Base-by-base conservation (phyloP, 192 early-diverging fungal genomes). In the Entomortierella parvispora region DNA sequence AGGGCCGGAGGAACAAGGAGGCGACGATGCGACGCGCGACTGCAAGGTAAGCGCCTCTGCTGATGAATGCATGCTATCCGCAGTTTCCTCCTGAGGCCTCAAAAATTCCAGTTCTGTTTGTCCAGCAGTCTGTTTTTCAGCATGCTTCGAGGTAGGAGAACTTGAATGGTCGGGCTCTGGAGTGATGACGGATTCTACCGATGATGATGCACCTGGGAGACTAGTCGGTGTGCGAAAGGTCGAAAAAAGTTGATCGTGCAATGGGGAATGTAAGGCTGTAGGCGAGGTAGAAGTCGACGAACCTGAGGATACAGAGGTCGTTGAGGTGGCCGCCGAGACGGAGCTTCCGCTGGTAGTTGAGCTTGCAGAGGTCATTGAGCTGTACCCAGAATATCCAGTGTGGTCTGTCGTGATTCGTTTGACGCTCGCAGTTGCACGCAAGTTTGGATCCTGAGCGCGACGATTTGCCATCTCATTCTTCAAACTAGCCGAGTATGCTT, bases 391-490 rank as follows among this genome's bases (percentile, higher is more conserved):
- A 43, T 58, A 68, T 31, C 52, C 65, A 51, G 31, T 7, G 12
- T 58, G 45, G 29, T 76, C 72, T 22, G 56, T 32, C 0, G 46
- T 50, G 47, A 58, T 58, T 28, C 72, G 42, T 26, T 64, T 67
- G 10, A 45, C 23, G 5, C 72, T 29, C n/a, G 52, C 8, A 7
- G 28, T 65, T 2, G 34, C 17, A 29, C 74, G 52, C 42, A 47
- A 46, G 22, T 25, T 46, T 12, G 44, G 5, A 15, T 68, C 66
- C 22, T 45, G 40, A 17, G 74, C 52, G 31, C 66, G 65, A 31
- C 74, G 74, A 29, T 37, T 68, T 2, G 74, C 74, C 65, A 68
- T 77, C 44, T 76, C 72, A 8, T 34, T 57, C 29, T 76, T 76
- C 43, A 76, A 31, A 23, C 40, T 76, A 1, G 64, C 65, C n/a